Evolutionary conservation across 352 stramenopile genomes (phyloP), one percentile per base, ranked within the genome.

Genomic region (Phytophthora palmivora): DNA sequence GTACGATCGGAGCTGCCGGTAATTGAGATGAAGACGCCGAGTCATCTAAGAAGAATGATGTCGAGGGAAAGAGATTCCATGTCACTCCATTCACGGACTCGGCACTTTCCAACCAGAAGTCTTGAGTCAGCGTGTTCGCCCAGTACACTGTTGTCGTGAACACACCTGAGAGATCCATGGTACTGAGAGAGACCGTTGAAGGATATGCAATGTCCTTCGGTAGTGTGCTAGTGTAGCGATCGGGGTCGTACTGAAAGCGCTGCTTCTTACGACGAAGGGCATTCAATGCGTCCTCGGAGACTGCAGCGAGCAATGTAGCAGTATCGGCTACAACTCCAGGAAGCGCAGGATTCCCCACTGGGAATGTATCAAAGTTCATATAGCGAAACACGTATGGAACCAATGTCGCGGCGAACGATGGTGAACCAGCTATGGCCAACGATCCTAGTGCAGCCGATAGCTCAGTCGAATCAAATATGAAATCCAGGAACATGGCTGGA

Each of bases 101-200:
- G 26, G 84, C 65, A 47, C 74, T 78, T 51, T 87, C 75, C 37
- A 89, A 36, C 77, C 77, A 87, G 39, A 89, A 87, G 1, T 65
- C 57, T 22, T 66, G 63, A 9, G 42, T 59, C 16, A 84, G 24
- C 6, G 59, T 52, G 64, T 86, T 88, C 8, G 52, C 56, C 76
- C 74, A 86, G 45, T 72, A 77, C 9, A 88, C 65, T 33, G 67
- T 71, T 8, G 79, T 77, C 53, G 74, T 82, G 47, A 76, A 76
- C 2, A 61, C 62, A 15, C 62, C 60, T 18, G 9, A 44, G 33
- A 64, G 53, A 16, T 58, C 50, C 15, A 57, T 58, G 0, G 37
- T 52, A n/a, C 19, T 70, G 8, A 57, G 45, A 2, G 36, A 68
- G 10, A 56, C 24, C 10, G n/a, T 42, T 30, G 72, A 67, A 7